Base-by-base conservation (phyloP, 495 filamentous ascomycete species). In the Talaromyces stipitatus region DNA sequence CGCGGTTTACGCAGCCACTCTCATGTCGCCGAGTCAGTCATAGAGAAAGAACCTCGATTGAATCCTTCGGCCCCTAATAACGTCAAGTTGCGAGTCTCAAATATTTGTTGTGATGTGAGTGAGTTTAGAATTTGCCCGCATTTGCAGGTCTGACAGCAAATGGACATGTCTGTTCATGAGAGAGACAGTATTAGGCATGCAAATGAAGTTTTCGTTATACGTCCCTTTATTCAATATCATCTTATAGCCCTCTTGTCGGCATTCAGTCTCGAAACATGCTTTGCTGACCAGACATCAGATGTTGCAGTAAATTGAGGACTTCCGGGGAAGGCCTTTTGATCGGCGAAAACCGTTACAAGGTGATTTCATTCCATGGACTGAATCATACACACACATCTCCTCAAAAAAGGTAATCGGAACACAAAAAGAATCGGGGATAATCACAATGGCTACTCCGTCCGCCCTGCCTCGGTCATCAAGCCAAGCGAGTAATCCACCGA, bases 391-490 rank as follows among this genome's bases (percentile, higher is more conserved):
- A 7, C 2, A 16, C 36, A 8, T 47, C 22, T 47, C 43, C 18
- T 47, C 9, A 22, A 7, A 47, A 48, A 26, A 9, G 24, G 22
- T 48, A 4, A 48, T 24, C 20, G 18, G 22, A 48, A 26, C 45
- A 23, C 18, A 48, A 18, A 48, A 48, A 48, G 45, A 48, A 26
- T 46, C 2, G 22, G 43, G 24, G n/a, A n/a, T 20, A 24, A 28
- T 26, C 36, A 28, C 36, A n/a, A 87, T 85, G 83, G 77, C 83
- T 45, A 82, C 81, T 23, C 77, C 83, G 61, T 72, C 74, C 41
- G 58, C 72, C 14, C 70, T 90, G 51, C 86, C 87, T n/a, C 78
- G 80, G 68, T 78, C 84, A 18, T 75, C 82, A 27, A 80, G 82
- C 65, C 78, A 82, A 33, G 74, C 82, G 12, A 74, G 83, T 57